A percentile compares a stretch with the other conserved stretches of the same genome.
phyloP scores from a whole-genome alignment of 306 rosid species.

The Ochetophila trinervis region DNA sequence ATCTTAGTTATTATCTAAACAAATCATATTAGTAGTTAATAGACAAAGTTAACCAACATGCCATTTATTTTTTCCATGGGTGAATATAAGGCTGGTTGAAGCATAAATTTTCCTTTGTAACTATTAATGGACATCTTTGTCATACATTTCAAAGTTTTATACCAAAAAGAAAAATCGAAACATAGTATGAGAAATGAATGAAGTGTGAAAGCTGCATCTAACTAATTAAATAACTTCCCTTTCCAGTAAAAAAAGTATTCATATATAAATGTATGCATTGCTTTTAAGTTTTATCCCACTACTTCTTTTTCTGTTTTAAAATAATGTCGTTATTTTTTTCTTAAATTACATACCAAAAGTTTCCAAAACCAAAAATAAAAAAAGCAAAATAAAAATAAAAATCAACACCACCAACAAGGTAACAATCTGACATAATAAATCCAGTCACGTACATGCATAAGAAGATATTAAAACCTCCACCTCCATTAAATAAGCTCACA shows the following conservation, averaged over 20 bases:
- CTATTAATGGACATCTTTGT: too few species aligned
- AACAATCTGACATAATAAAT: neutral
- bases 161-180: too few species aligned
- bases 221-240: constrained; percentile 11
- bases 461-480: neutral
- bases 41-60: too few species aligned
- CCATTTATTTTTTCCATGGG: too few species aligned
- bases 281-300: constrained; percentile 26
- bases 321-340: too few species aligned
- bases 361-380: neutral
- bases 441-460: neutral
- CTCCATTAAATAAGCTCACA: constrained; percentile 26
- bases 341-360: neutral
- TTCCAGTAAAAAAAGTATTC: neutral
- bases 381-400: neutral
- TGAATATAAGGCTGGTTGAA: too few species aligned
- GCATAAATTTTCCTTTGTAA: too few species aligned
- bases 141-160: too few species aligned
- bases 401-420: neutral
- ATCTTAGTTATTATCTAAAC: too few species aligned
- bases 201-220: constrained; percentile 1
- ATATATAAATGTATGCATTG: constrained; percentile 23
- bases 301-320: constrained; percentile 6
- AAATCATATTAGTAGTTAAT: too few species aligned
- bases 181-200: neutral